Conservation (phyloP, 495 filamentous ascomycete species). For the Aspergillus sclerotioniger region DNA sequence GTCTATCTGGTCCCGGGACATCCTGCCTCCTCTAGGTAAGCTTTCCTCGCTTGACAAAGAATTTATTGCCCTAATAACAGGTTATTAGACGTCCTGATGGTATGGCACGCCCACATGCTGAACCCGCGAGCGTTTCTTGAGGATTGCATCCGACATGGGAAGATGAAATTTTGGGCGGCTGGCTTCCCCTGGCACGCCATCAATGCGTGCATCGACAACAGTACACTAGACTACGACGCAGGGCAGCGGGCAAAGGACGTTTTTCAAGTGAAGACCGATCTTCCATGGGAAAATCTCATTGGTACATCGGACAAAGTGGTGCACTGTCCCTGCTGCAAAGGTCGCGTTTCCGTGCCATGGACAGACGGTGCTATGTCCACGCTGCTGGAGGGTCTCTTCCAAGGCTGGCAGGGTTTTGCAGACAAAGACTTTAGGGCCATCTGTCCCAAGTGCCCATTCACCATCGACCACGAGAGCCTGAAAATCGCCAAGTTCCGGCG, state of each 20-base stretch:
- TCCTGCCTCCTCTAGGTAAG: slow-evolving; percentile 36
- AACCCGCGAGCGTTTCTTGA: slow-evolving; percentile 78
- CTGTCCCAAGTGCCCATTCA: slow-evolving; percentile 48
- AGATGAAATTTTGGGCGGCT: slow-evolving; percentile 58
- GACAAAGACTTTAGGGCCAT: slow-evolving; percentile 54
- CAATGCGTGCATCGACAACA: slow-evolving; percentile 61
- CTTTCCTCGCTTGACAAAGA: neutral
- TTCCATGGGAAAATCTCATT: slow-evolving; percentile 58
- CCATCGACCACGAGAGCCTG: slow-evolving; percentile 50
- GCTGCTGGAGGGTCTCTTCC: slow-evolving; percentile 23
- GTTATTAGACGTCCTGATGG: slow-evolving; percentile 74
- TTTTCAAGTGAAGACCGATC: slow-evolving; percentile 53
- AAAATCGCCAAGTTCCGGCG: slow-evolving; percentile 54
- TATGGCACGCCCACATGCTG: slow-evolving; percentile 85
- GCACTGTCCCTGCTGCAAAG: slow-evolving; percentile 56
- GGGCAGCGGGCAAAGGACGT: slow-evolving; percentile 37
- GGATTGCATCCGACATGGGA: slow-evolving; percentile 65
- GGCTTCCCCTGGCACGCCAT: slow-evolving; percentile 72
- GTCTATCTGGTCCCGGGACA: slow-evolving; percentile 17
- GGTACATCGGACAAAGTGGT: slow-evolving; percentile 49
- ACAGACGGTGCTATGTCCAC: slow-evolving; percentile 47
- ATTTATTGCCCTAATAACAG: slow-evolving; percentile 2
- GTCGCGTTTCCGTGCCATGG: slow-evolving; percentile 53
- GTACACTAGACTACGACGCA: slow-evolving; percentile 60
- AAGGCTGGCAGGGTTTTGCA: slow-evolving; percentile 53